phyloP scores from a whole-genome alignment of 208 protist species.

The Sergeia podlipaevii region DNA sequence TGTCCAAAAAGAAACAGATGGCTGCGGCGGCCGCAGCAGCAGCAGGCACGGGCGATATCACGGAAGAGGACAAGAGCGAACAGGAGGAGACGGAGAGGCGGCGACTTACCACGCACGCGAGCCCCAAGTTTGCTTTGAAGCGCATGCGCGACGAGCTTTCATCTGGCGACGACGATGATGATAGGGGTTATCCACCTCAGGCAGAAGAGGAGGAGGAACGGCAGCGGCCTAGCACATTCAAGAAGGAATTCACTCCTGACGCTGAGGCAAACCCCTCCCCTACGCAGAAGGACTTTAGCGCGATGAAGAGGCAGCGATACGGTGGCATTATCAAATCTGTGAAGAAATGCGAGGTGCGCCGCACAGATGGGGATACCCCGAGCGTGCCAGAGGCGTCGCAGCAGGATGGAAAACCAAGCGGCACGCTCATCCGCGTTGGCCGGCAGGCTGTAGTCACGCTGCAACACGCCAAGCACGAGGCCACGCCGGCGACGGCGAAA shows the following conservation, averaged over 20 bases:
- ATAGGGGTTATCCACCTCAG: too few relatives aligned
- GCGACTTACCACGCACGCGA: not conserved
- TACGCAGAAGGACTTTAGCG: too few relatives aligned
- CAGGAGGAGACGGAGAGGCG: not conserved
- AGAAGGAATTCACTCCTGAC: too few relatives aligned
- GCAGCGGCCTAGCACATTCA: too few relatives aligned
- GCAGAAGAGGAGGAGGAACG: too few relatives aligned
- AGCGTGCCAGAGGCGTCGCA: too few relatives aligned
- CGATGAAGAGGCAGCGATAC: too few relatives aligned
- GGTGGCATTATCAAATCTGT: too few relatives aligned
- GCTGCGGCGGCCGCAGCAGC: not conserved
- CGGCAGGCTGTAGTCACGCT: constrained; percentile 38
- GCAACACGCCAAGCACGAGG: constrained; percentile 18
- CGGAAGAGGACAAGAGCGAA: not conserved
- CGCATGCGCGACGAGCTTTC: not conserved
- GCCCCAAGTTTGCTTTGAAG: not conserved
- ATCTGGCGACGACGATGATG: not conserved
- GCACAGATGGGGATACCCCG: too few relatives aligned
- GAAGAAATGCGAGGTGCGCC: too few relatives aligned
- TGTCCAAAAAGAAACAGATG: not conserved
- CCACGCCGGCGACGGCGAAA: constrained; percentile 37
- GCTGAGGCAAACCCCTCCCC: too few relatives aligned
- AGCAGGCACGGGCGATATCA: not conserved
- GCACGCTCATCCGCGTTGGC: constrained; percentile 18
- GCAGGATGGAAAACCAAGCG: not conserved